A percentile compares a stretch with the other conserved stretches of the same genome.
phyloP scores from a whole-genome alignment of 176 grass and related monocot genomes.

The Ampelocalamus luodianensis region DNA sequence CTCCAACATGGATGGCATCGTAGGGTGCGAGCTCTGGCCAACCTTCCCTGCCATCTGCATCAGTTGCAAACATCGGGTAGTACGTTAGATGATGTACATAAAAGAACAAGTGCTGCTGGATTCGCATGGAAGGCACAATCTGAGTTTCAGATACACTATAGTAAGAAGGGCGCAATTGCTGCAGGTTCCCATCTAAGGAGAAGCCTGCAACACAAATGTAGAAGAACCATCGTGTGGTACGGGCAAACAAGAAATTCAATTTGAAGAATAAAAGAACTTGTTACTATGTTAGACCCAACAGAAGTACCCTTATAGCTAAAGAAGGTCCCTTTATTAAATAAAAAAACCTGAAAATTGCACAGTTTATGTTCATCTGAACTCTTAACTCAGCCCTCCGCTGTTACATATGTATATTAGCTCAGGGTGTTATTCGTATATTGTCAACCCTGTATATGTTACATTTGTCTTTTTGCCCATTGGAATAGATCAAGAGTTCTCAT shows the following conservation, averaged over 20 bases:
- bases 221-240: not conserved
- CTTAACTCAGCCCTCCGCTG: not conserved
- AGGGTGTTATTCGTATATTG: too few relatives aligned
- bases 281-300: not conserved
- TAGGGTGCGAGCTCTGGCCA: constrained; percentile 76
- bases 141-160: not conserved
- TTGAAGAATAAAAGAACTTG: not conserved
- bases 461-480: too few relatives aligned
- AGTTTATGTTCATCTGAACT: constrained; percentile 4
- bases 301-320: constrained; percentile 20
- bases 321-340: not conserved
- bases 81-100: not conserved
- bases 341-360: not conserved
- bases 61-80: constrained; percentile 19
- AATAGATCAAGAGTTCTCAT: too few relatives aligned
- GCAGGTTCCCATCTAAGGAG: not conserved
- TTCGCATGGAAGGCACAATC: not conserved
- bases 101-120: not conserved
- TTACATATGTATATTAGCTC: too few relatives aligned
- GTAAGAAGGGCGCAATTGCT: not conserved
- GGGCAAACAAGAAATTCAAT: not conserved
- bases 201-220: not conserved
- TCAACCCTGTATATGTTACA: too few relatives aligned
- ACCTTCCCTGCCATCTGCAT: constrained; percentile 79
- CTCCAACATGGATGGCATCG: constrained; percentile 84